A percentile compares a stretch with the other conserved stretches of the same genome.
phyloP scores from a whole-genome alignment of 106 monocot genomes.

The Iris macrosiphon region DNA sequence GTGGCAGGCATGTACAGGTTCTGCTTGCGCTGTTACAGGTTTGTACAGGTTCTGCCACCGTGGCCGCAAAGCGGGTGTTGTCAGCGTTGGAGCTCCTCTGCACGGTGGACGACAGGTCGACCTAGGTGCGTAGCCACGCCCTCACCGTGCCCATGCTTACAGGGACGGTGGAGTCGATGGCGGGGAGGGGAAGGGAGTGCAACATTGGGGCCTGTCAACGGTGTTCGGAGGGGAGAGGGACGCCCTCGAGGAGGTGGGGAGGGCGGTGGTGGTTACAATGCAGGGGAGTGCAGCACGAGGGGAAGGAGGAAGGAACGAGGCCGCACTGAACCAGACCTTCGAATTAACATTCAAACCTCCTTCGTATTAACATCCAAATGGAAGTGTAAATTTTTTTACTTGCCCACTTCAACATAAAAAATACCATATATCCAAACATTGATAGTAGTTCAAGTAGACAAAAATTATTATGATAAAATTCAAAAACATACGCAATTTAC shows the following conservation, averaged over 20 bases:
- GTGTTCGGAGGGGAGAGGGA: constrained; percentile 44
- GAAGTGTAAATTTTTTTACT: too few relatives aligned
- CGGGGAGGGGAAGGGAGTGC: constrained; percentile 79
- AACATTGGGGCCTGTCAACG: constrained; percentile 73
- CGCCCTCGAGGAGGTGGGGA: constrained; percentile 56
- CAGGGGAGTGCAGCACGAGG: constrained; percentile 78
- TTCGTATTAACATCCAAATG: too few relatives aligned
- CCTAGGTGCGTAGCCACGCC: constrained; percentile 35
- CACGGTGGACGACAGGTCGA: constrained; percentile 63
- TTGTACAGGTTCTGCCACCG: constrained; percentile 1
- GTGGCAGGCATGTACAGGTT: constrained; percentile 6
- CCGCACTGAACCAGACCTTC: too few relatives aligned
- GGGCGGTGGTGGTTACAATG: constrained; percentile 69
- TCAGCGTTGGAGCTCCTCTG: constrained; percentile 74
- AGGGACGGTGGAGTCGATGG: constrained; percentile 52
- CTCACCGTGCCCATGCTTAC: constrained; percentile 32
- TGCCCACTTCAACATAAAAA: too few relatives aligned
- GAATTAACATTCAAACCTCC: too few relatives aligned
- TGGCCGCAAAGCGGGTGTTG: constrained; percentile 53
- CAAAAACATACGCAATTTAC: too few relatives aligned
- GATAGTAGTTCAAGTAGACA: too few relatives aligned
- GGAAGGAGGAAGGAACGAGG: constrained; percentile 82
- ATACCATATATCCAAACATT: too few relatives aligned
- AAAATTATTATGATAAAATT: too few relatives aligned
- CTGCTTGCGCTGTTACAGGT: constrained; percentile 50